Conservation (phyloP, 2,329 filamentous ascomycete species). For the Sporothrix pseudoabietina region DNA sequence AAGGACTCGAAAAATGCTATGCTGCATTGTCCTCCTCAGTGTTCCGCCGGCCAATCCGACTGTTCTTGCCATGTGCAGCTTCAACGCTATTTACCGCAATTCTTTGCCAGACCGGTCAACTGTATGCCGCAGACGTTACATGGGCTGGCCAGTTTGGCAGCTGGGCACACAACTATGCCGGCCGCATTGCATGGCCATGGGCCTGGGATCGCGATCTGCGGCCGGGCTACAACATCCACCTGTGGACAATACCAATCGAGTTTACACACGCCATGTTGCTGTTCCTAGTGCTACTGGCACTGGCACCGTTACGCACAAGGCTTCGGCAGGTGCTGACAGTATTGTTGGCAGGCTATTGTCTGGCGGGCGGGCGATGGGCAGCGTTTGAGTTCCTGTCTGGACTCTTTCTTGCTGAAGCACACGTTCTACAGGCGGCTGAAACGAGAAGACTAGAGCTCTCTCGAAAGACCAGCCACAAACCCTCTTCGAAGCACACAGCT, state of each 20-base stretch:
- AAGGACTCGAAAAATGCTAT: constrained; percentile 44
- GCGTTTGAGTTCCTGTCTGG: constrained; percentile 52
- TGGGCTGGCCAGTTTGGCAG: constrained; percentile 39
- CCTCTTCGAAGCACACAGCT: not conserved
- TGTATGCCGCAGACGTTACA: constrained; percentile 38
- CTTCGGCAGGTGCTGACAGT: constrained; percentile 41
- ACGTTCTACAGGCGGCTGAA: constrained; percentile 37
- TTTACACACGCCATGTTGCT: constrained; percentile 51
- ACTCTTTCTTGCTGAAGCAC: constrained; percentile 50
- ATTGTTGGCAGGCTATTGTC: constrained; percentile 44
- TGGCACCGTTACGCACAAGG: constrained; percentile 42
- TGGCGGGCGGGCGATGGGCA: constrained; percentile 47
- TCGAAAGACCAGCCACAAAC: not conserved
- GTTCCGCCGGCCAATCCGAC: constrained; percentile 51
- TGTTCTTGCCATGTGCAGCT: constrained; percentile 50
- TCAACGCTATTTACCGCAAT: constrained; percentile 47
- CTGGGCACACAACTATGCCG: constrained; percentile 41
- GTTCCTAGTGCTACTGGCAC: constrained; percentile 46
- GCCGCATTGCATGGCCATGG: constrained; percentile 44
- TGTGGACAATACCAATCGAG: constrained; percentile 55
- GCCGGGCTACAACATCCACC: constrained; percentile 48
- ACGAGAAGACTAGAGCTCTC: not conserved
- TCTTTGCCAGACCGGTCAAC: constrained; percentile 40
- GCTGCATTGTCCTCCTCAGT: constrained; percentile 50
- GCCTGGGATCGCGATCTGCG: constrained; percentile 42